Conservation (phyloP, 2,329 filamentous ascomycete species). For the Phaeoacremonium minimum region DNA sequence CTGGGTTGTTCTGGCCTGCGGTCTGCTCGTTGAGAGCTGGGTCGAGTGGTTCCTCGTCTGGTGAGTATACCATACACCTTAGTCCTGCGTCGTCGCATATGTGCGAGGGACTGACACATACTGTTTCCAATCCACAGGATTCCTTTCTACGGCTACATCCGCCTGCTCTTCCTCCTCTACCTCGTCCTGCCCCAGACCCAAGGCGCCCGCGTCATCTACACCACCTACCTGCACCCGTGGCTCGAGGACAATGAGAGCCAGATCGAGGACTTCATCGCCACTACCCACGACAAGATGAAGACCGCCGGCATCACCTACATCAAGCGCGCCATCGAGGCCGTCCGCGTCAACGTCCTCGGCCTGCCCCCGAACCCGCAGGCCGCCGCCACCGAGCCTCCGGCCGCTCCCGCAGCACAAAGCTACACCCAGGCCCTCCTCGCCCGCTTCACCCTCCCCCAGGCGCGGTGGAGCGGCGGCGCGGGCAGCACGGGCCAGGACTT, state of each 20-base stretch:
- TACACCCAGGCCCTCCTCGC: conserved; percentile 83
- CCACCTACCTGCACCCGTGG: conserved; percentile 81
- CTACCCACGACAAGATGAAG: conserved; percentile 73
- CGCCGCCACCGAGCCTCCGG: conserved; percentile 32
- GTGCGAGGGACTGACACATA: too few species aligned
- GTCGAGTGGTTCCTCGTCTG: conserved; percentile 82
- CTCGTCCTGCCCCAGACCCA: conserved; percentile 97
- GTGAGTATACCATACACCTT: too few species aligned
- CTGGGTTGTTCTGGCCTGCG: conserved; percentile 87
- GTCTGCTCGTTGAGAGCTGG: conserved; percentile 81
- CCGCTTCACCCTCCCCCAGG: conserved; percentile 77
- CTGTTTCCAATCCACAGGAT: too few species aligned
- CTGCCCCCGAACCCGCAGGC: conserved; percentile 52
- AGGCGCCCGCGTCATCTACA: conserved; percentile 82
- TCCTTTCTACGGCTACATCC: conserved; percentile 90
- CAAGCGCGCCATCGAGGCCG: conserved; percentile 63
- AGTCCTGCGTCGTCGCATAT: too few species aligned
- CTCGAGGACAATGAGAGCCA: conserved; percentile 79
- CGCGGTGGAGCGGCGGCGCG: conserved; percentile 44
- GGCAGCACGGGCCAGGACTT: conserved; percentile 50
- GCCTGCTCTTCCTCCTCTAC: conserved; percentile 83
- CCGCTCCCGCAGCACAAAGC: conserved; percentile 36
- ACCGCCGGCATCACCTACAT: conserved; percentile 73
- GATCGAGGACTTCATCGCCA: conserved; percentile 87
- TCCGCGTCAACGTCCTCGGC: conserved; percentile 76